phyloP scores from a whole-genome alignment of 164 flowering plant genomes.

The Nymphaea colorata region DNA sequence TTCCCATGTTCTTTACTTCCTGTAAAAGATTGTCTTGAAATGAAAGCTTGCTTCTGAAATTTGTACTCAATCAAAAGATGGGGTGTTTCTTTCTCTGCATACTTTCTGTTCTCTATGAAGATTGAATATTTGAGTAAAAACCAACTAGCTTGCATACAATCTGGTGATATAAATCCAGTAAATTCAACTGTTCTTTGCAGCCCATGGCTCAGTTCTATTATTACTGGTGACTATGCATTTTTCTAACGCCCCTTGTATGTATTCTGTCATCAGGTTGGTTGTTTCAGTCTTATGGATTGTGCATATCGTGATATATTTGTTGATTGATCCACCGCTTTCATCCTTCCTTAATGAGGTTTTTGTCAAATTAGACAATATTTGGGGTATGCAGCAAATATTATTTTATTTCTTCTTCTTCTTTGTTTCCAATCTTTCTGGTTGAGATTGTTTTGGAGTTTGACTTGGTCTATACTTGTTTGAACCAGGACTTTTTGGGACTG shows the following conservation, averaged over 20 bases:
- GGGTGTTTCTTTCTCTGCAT: too few species aligned
- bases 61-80: too few species aligned
- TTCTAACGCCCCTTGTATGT: neutral
- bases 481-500: constrained; percentile 94
- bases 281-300: constrained; percentile 97
- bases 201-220: neutral
- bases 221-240: neutral
- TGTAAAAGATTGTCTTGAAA: too few species aligned
- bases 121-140: too few species aligned
- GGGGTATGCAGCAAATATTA: constrained; percentile 51
- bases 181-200: too few species aligned
- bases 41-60: too few species aligned
- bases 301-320: constrained; percentile 79
- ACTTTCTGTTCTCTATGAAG: too few species aligned
- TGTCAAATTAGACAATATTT: constrained; percentile 80
- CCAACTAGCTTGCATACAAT: too few species aligned
- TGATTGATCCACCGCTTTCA: constrained; percentile 82
- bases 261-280: constrained; percentile 41
- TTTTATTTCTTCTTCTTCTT: neutral
- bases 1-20: too few species aligned
- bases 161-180: too few species aligned
- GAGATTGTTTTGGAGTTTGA: constrained; percentile 1
- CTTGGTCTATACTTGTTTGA: constrained; percentile 8
- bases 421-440: neutral
- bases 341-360: constrained; percentile 88